Percentiles rank a stretch among this genome's conserved stretches.
Conservation (phyloP, 345 rosid genomes). For the Citrus australasica region DNA sequence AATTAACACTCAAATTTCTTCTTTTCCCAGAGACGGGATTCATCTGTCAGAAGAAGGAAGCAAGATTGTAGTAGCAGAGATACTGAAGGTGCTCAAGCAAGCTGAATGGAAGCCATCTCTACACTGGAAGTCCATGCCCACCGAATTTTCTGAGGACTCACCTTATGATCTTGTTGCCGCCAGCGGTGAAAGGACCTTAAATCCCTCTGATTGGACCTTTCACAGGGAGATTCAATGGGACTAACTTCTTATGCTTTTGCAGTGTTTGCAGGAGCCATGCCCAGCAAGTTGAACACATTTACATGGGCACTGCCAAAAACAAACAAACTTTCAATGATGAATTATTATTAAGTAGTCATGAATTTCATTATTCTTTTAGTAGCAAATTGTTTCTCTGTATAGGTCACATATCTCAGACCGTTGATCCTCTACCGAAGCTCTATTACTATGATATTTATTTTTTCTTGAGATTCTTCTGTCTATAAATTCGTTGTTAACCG, state of each 20-base stretch:
- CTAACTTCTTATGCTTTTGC: constrained; percentile 13
- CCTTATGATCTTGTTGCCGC: constrained; percentile 78
- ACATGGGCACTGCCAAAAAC: background rate
- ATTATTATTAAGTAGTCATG: background rate
- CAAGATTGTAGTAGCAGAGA: constrained; percentile 77
- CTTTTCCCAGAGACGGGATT: constrained; percentile 63
- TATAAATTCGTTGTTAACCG: too few species aligned
- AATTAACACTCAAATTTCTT: background rate
- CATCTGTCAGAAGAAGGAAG: constrained; percentile 91
- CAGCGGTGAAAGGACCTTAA: constrained; percentile 65
- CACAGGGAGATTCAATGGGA: constrained; percentile 82
- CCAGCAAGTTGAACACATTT: background rate
- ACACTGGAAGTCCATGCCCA: constrained; percentile 87
- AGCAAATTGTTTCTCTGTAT: background rate
- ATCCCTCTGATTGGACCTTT: constrained; percentile 82
- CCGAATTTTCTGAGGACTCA: constrained; percentile 78
- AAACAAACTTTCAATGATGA: background rate
- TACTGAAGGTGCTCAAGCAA: constrained; percentile 69
- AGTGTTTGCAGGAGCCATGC: background rate
- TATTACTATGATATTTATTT: too few species aligned
- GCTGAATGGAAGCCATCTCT: constrained; percentile 90
- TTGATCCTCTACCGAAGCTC: background rate
- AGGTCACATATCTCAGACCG: background rate
- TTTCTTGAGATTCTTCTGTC: too few species aligned
- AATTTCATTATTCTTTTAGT: background rate